Evolutionary conservation across 2,329 filamentous ascomycete genomes (phyloP).

Genomic region (Paraphaeosphaeria minitans): DNA sequence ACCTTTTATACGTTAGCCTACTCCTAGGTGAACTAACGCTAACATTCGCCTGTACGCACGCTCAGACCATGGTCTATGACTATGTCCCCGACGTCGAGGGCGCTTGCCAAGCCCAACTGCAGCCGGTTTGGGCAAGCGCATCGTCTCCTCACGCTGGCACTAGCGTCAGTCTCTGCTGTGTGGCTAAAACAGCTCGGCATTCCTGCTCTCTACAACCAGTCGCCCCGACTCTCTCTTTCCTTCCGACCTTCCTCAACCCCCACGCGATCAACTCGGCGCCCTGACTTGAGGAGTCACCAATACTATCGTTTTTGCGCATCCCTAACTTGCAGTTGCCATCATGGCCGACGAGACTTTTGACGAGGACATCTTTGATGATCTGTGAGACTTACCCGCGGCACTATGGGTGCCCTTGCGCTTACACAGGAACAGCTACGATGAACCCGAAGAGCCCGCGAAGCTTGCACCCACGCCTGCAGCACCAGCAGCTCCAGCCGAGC

Average conservation of each 20-base stretch:
- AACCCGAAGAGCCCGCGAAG: conserved; percentile 43
- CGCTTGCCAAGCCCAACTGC: conserved; percentile 27
- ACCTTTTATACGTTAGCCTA: too few relatives aligned
- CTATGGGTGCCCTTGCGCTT: conserved; percentile 11
- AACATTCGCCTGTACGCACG: too few relatives aligned
- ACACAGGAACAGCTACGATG: conserved; percentile 46
- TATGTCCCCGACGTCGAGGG: too few relatives aligned
- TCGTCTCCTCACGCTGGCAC: conserved; percentile 24
- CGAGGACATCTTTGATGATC: conserved; percentile 93
- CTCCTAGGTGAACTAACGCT: too few relatives aligned
- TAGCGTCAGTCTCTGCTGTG: conserved; percentile 26
- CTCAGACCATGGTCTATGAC: too few relatives aligned
- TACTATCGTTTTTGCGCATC: conserved; percentile 4
- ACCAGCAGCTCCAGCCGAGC: conserved; percentile 24
- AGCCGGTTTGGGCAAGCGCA: conserved; percentile 21
- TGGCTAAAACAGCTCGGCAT: not conserved
- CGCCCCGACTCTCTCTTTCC: not conserved
- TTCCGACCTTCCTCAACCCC: not conserved
- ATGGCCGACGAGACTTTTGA: conserved; percentile 89
- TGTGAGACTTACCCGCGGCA: conserved; percentile 62
- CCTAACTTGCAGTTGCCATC: conserved; percentile 27
- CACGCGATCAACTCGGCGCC: conserved; percentile 8
- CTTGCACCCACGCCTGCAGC: conserved; percentile 26
- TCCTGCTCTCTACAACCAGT: not conserved
- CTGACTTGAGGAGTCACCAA: not conserved